Evolutionary conservation across 805 yeast species (phyloP).

Genomic region (Candida berthetii): DNA sequence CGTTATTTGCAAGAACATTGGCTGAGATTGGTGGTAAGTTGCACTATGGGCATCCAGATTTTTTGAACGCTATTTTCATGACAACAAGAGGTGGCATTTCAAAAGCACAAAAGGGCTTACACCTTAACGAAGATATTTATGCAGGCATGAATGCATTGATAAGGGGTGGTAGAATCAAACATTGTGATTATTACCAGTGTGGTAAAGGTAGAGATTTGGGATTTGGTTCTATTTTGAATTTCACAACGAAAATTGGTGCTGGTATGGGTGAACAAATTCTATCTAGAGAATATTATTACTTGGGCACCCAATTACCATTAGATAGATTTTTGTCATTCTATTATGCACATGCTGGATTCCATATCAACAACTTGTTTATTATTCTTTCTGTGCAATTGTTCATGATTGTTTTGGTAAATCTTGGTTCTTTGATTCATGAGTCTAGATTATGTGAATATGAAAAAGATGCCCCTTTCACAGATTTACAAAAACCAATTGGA

Average conservation of each 20-base stretch:
- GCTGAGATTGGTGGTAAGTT: constrained; percentile 93
- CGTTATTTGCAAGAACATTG: constrained; percentile 86
- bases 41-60: constrained; percentile 97
- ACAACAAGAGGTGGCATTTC: constrained; percentile 94
- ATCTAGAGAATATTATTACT: constrained; percentile 84
- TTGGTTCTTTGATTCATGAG: constrained; percentile 76
- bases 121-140: constrained; percentile 89
- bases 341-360: constrained; percentile 97
- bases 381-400: constrained; percentile 83
- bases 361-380: constrained; percentile 83
- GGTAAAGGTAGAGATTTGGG: constrained; percentile 97
- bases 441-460: constrained; percentile 63
- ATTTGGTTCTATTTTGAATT: constrained; percentile 84
- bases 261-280: constrained; percentile 98
- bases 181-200: constrained; percentile 93
- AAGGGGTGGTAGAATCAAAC: constrained; percentile 92
- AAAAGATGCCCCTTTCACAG: constrained; percentile 64
- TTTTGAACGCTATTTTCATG: constrained; percentile 86
- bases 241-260: constrained; percentile 94
- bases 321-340: constrained; percentile 89
- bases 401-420: constrained; percentile 69
- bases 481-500: constrained; percentile 69
- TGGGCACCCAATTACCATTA: constrained; percentile 85
- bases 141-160: constrained; percentile 90
- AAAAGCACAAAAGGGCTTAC: constrained; percentile 90